Evolutionary conservation across 306 rosid species (phyloP), one percentile per base, ranked within the genome.

Genomic region (Delonix regia): DNA sequence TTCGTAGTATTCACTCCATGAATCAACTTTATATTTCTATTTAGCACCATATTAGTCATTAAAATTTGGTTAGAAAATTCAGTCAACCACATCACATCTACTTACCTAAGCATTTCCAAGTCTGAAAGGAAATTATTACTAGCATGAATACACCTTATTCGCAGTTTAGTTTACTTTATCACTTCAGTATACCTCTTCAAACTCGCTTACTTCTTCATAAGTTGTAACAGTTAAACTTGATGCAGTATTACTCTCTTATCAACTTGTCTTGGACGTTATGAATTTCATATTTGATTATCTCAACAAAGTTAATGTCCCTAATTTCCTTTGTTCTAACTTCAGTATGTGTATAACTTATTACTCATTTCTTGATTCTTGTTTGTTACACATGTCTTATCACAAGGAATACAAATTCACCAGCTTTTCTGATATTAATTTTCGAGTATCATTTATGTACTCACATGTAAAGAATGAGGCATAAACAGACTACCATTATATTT

Each of bases 71-170:
- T 25, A 27, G 34, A 57, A 14, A 25, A 9, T 5, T n/a, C 24
- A 6, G n/a, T 59, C 7, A 7, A 52, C 2, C 27, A 52, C 27
- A 19, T 52, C 59, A 19, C 7, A 18, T 34, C 34, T 63, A n/a
- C 69, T 4, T 34, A 33, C 14, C 39, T 56, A 70, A 70, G 78
- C 73, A 76, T 70, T 41, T 76, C 78, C 65, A 45, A 71, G 44
- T 71, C 44, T 19, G 21, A 59, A 70, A 36, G 10, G 7, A 24
- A 64, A 74, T 21, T 44, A 36, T 66, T 16, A 27, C 61, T 6
- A 61, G 68, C 42, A 30, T 33, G 44, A 19, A 18, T 7, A 61
- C 62, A 48, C 28, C 67, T 39, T 53, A 33, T 42, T 80, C 69
- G 56, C 36, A 63, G 12, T 34, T n/a, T 41, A 39, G 66, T 48